Conservation (phyloP, 805 yeast species). For the Monosporozyma siamensis region DNA sequence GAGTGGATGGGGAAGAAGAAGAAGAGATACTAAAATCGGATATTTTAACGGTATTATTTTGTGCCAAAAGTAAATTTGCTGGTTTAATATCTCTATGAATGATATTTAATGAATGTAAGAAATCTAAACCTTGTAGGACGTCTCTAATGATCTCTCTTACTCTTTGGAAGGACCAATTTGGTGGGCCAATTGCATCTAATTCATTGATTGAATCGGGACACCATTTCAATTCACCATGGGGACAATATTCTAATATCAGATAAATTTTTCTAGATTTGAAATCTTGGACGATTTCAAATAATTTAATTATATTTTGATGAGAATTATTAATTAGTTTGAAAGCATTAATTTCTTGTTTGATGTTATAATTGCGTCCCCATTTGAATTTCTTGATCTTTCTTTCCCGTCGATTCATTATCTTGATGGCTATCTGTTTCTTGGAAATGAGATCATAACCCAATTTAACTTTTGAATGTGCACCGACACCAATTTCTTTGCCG, state of each 20-base stretch:
- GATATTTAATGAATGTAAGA: slow-evolving; percentile 80
- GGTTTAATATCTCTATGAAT: slow-evolving; percentile 96
- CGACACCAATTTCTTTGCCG: slow-evolving; percentile 76
- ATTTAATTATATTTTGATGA: slow-evolving; percentile 89
- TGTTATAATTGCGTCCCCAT: slow-evolving; percentile 50
- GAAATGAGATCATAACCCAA: slow-evolving; percentile 66
- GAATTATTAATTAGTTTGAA: slow-evolving; percentile 75
- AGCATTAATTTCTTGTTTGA: slow-evolving; percentile 84
- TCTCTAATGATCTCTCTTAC: slow-evolving; percentile 71
- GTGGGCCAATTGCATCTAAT: slow-evolving; percentile 40
- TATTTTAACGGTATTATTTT: slow-evolving; percentile 71
- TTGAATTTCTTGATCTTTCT: slow-evolving; percentile 11
- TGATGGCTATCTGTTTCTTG: slow-evolving; percentile 75
- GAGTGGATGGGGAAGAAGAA: slow-evolving; percentile 11
- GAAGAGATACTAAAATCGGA: slow-evolving; percentile 94
- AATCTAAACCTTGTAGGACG: slow-evolving; percentile 80
- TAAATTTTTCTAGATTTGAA: slow-evolving; percentile 74
- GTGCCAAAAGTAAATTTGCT: slow-evolving; percentile 69
- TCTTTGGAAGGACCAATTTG: slow-evolving; percentile 57
- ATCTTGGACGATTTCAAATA: slow-evolving; percentile 85
- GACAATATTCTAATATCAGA: slow-evolving; percentile 80
- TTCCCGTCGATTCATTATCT: slow-evolving; percentile 71
- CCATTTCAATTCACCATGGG: slow-evolving; percentile 89
- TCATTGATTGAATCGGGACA: slow-evolving; percentile 33
- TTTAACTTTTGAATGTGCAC: slow-evolving; percentile 99